A percentile compares a stretch with the other conserved stretches of the same genome.
Evolutionary conservation across 179 eudicot species (phyloP).

Genomic region (Silene noctiflora): DNA sequence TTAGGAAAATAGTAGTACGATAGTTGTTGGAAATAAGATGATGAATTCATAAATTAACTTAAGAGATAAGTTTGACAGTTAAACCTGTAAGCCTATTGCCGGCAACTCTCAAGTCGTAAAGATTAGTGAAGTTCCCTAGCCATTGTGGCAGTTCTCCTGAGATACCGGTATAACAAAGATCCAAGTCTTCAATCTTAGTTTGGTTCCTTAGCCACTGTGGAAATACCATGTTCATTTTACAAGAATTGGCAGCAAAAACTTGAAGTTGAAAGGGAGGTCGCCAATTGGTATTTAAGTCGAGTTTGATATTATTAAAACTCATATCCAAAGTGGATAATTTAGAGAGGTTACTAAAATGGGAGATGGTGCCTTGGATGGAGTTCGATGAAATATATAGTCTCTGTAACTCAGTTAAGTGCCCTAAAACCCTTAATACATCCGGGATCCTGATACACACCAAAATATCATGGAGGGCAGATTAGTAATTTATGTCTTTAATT

Average conservation of each 20-base stretch:
- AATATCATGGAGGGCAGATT: too few species aligned
- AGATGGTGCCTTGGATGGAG: slow-evolving; percentile 9
- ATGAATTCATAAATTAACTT: neutral
- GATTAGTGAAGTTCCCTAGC: slow-evolving; percentile 7
- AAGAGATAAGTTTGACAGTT: neutral
- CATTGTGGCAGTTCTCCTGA: slow-evolving; percentile 9
- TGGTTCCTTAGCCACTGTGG: slow-evolving; percentile 14
- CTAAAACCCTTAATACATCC: neutral
- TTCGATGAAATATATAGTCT: slow-evolving; percentile 6
- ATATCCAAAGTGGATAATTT: neutral
- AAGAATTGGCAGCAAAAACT: neutral
- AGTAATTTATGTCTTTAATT: too few species aligned
- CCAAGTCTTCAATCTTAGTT: neutral
- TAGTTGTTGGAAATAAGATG: neutral
- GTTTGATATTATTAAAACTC: neutral
- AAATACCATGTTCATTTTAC: neutral
- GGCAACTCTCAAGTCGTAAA: neutral
- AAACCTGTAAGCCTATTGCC: slow-evolving; percentile 13
- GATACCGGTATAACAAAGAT: slow-evolving; percentile 14
- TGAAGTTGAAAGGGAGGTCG: slow-evolving; percentile 10
- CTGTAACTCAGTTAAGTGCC: neutral
- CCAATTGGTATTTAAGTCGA: neutral
- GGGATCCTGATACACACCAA: too few species aligned
- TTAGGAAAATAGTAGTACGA: neutral
- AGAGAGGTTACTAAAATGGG: slow-evolving; percentile 6